A percentile compares a stretch with the other conserved stretches of the same genome.
phyloP scores from a whole-genome alignment of 2,329 filamentous ascomycete genomes.

The Diaporthe velutina region DNA sequence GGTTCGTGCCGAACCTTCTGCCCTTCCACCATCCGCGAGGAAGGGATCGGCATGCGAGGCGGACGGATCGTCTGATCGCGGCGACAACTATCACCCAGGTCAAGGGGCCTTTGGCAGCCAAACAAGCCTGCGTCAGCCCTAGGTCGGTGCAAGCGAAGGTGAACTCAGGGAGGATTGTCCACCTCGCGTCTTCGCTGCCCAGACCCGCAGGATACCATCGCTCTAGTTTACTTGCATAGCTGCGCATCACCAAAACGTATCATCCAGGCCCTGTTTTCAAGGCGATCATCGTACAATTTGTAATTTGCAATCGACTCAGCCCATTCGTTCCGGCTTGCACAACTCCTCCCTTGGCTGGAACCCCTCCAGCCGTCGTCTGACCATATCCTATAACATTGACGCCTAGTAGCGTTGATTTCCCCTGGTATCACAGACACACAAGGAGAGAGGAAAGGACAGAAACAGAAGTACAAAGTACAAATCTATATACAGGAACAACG shows the following conservation, averaged over 20 bases:
- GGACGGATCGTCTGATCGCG: slow-evolving; percentile 33
- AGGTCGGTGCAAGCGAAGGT: background rate
- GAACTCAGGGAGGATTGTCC: background rate
- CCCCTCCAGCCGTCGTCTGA: slow-evolving; percentile 8
- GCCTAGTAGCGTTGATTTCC: slow-evolving; percentile 31
- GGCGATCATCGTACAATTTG: slow-evolving; percentile 26
- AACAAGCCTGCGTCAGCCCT: slow-evolving; percentile 3
- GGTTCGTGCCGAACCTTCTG: slow-evolving; percentile 19
- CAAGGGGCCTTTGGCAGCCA: slow-evolving; percentile 17
- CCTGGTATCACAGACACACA: slow-evolving; percentile 37
- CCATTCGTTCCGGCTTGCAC: background rate
- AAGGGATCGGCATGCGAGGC: slow-evolving; percentile 32
- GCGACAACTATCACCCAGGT: slow-evolving; percentile 20
- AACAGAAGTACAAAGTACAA: slow-evolving; percentile 22
- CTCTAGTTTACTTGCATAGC: background rate
- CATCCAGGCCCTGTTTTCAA: background rate
- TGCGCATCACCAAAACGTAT: background rate
- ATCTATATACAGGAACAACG: slow-evolving; percentile 30
- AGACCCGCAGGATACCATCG: background rate
- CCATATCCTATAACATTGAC: slow-evolving; percentile 27
- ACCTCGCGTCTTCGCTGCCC: background rate
- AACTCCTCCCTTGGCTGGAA: background rate
- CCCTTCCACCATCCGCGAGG: background rate
- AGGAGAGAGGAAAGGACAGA: background rate
- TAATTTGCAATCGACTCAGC: slow-evolving; percentile 1